Base-by-base conservation (phyloP, 345 rosid genomes). In the Boechera retrofracta region DNA sequence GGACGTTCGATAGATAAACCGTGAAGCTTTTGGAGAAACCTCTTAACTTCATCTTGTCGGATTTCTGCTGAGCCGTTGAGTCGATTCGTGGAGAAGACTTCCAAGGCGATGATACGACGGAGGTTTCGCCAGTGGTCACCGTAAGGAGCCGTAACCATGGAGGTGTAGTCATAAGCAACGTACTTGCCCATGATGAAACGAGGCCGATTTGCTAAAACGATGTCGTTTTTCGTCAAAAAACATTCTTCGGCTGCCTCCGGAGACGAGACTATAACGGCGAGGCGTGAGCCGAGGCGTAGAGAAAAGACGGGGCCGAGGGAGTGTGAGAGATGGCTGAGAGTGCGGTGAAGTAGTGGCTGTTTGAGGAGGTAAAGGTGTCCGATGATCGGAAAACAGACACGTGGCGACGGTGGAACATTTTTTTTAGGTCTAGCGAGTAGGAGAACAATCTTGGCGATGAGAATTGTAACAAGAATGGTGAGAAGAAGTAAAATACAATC, bases 121-220 rank as follows among this genome's bases (percentile, higher is more conserved):
- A 79, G 82, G 48, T 79, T 79, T 31, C 79, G 61, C 82, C 82
- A 79, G 39, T 79, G 82, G 48, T 75, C 76, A 29, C 82, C 76
- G 28, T 75, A 79, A 1, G 79, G 67, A 32, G 79, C 71, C 29
- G 53, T 64, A 21, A 7, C 73, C 79, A 79, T 68, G 45, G 79
- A 10, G 11, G 82, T 67, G 35, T 51, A 69, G 26, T 79, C 66
- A 51, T 79, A 79, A 38, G 35, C 80, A 6, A 80, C 62, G 35
- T 80, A 66, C 74, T 80, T 80, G 0, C 80, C 77, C 59, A 71
- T 39, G 12, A 4, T 59, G 2, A 71, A 44, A 35, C 53, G 69
- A 24, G 83, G 83, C 42, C 80, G 59, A 11, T 76, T 80, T 0
- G 83, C 83, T 10, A 80, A 61, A 26, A 76, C 18, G 28, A 66